A percentile compares a stretch with the other conserved stretches of the same genome.
phyloP scores from a whole-genome alignment of 257 asterid genomes.

The Fraxinus anomala region DNA sequence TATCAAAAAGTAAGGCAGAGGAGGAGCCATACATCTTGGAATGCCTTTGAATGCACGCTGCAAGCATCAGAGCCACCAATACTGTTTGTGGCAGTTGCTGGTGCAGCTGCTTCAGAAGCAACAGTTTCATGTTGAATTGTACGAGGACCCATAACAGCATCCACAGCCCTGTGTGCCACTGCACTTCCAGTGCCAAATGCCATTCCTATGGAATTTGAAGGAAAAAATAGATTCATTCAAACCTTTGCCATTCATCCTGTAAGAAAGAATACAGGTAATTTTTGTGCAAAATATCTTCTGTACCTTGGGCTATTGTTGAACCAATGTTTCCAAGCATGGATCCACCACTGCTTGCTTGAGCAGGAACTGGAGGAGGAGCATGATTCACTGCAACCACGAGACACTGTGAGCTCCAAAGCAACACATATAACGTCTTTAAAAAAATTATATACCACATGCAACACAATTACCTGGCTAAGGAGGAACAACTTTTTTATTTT shows the following conservation, averaged over 20 bases:
- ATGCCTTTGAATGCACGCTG: conserved; percentile 61
- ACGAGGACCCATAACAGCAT: conserved; percentile 76
- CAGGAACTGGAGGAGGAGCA: conserved; percentile 82
- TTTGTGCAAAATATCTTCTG: background rate
- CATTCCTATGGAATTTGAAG: conserved; percentile 45
- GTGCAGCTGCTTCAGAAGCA: conserved; percentile 45
- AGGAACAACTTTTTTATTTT: too few relatives aligned
- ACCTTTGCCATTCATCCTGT: background rate
- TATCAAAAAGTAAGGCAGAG: background rate
- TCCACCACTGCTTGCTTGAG: conserved; percentile 58
- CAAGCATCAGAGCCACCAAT: conserved; percentile 60
- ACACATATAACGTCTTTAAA: background rate
- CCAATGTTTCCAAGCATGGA: conserved; percentile 57
- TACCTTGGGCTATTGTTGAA: conserved; percentile 76
- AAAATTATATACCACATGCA: background rate
- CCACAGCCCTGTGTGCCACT: conserved; percentile 76
- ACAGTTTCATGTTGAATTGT: conserved; percentile 70
- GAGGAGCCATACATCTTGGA: conserved; percentile 58
- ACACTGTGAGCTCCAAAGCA: conserved; percentile 6
- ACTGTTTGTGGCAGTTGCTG: conserved; percentile 38
- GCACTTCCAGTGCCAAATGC: conserved; percentile 76
- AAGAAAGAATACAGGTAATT: background rate
- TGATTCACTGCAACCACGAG: conserved; percentile 40
- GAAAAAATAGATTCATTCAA: background rate
- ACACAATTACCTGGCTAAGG: too few relatives aligned